Percentiles rank a stretch among this genome's conserved stretches.
Evolutionary conservation across 2,329 filamentous ascomycete genomes (phyloP).

Genomic region (Ophiostoma novo-ulmi): DNA sequence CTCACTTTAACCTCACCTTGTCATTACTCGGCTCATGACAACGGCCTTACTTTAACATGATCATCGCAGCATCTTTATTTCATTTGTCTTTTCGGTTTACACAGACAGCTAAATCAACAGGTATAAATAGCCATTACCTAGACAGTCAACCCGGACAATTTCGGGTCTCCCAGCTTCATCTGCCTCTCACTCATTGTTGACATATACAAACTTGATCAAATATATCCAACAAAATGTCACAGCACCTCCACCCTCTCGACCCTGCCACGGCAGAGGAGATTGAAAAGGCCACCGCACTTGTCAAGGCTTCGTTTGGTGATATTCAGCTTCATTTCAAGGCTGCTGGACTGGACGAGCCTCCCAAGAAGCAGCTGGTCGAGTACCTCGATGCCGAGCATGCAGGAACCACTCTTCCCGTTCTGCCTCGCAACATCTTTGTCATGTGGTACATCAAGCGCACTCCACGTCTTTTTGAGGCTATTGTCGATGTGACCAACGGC

Average conservation of each 20-base stretch:
- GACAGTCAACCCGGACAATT: background rate
- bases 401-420: conserved; percentile 35
- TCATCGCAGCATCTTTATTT: background rate
- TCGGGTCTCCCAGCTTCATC: background rate
- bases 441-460: conserved; percentile 57
- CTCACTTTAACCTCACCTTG: background rate
- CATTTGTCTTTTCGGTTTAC: background rate
- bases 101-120: background rate
- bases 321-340: conserved; percentile 57
- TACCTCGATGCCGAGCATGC: conserved; percentile 43
- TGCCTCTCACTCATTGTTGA: background rate
- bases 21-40: background rate
- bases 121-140: background rate
- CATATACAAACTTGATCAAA: background rate
- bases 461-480: conserved; percentile 57
- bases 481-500: conserved; percentile 46
- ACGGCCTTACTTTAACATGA: background rate
- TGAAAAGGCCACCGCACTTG: conserved; percentile 42
- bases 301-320: conserved; percentile 51
- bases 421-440: conserved; percentile 49
- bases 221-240: background rate
- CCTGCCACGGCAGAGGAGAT: conserved; percentile 56
- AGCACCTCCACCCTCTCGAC: conserved; percentile 50
- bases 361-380: conserved; percentile 47
- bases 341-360: conserved; percentile 53